Conservation (phyloP, 345 rosid genomes). For the Cardamine occulta region DNA sequence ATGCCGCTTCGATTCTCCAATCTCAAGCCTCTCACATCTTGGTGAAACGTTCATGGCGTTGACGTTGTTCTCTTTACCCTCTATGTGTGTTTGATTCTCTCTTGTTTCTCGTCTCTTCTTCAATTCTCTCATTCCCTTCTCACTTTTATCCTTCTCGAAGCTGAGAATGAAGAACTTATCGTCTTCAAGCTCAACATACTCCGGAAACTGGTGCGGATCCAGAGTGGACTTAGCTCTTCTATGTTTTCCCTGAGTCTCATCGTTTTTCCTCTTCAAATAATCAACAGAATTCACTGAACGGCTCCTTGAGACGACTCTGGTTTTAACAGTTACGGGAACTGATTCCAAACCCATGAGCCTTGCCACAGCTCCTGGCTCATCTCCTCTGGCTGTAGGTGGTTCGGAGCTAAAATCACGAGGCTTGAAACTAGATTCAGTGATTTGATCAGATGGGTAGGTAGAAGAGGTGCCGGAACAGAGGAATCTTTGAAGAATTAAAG, state of each 20-base stretch:
- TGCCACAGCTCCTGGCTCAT: constrained; percentile 65
- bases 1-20: constrained; percentile 36
- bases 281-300: constrained; percentile 55
- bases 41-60: constrained; percentile 14
- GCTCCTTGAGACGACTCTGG: constrained; percentile 50
- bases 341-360: constrained; percentile 84
- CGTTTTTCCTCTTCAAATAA: constrained; percentile 24
- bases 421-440: constrained; percentile 40
- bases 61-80: constrained; percentile 21
- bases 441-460: constrained; percentile 62
- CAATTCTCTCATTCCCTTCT: constrained; percentile 33
- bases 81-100: neutral
- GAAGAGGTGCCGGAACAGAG: constrained; percentile 62
- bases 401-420: constrained; percentile 20
- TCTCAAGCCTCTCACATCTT: neutral
- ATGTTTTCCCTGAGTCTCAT: constrained; percentile 40
- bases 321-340: constrained; percentile 21
- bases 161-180: constrained; percentile 68
- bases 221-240: constrained; percentile 50
- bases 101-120: constrained; percentile 28
- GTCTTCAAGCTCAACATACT: constrained; percentile 64
- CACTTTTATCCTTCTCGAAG: constrained; percentile 49
- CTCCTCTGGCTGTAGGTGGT: constrained; percentile 14
- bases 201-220: constrained; percentile 44
- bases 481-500: constrained; percentile 57